Conservation (phyloP, 176 grass and related monocot species). For the Oryza punctata region DNA sequence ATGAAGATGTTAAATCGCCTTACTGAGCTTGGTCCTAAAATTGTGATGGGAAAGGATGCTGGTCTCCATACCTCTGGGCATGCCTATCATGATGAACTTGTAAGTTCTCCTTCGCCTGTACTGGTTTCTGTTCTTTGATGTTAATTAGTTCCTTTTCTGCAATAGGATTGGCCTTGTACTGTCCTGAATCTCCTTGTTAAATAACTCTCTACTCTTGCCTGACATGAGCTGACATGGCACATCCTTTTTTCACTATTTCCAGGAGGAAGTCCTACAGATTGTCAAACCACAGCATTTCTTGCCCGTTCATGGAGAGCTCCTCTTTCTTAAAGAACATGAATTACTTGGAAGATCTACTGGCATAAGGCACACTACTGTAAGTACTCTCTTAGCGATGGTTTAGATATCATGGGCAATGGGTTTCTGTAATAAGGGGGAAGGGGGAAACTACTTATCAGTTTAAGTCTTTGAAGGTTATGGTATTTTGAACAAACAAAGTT, state of each 20-base stretch:
- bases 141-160: conserved; percentile 26
- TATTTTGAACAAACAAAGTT: neutral
- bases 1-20: conserved; percentile 99
- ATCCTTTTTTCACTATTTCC: conserved; percentile 43
- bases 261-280: conserved; percentile 98
- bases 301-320: conserved; percentile 94
- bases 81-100: conserved; percentile 91
- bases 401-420: neutral
- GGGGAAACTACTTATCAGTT: neutral
- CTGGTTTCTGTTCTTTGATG: conserved; percentile 25
- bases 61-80: conserved; percentile 93
- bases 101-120: conserved; percentile 37
- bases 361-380: conserved; percentile 96
- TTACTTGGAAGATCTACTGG: conserved; percentile 96
- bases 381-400: conserved; percentile 35
- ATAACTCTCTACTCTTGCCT: conserved; percentile 27
- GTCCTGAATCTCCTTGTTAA: conserved; percentile 13
- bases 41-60: conserved; percentile 95
- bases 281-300: conserved; percentile 99
- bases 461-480: neutral
- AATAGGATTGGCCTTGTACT: neutral
- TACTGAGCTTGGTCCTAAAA: conserved; percentile 84
- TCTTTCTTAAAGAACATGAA: conserved; percentile 97
- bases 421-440: conserved; percentile 17
- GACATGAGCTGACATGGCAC: conserved; percentile 13